phyloP scores from a whole-genome alignment of 805 yeast species.

The Candida chilensis region DNA sequence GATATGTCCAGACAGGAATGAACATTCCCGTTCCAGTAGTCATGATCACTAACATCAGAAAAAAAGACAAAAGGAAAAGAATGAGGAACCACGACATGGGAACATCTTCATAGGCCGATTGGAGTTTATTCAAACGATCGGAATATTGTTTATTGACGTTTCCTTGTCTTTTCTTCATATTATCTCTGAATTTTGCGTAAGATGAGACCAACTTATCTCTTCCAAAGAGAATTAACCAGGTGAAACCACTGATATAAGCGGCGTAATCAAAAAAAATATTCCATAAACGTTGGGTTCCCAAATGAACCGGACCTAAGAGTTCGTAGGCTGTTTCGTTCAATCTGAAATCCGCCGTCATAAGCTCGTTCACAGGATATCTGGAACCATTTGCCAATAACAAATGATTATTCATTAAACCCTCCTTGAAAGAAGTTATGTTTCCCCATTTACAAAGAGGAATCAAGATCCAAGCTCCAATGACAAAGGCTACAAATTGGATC shows the following conservation, averaged over 20 bases:
- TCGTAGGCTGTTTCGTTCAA: slow-evolving; percentile 38
- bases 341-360: slow-evolving; percentile 25
- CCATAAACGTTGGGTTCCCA: slow-evolving; percentile 41
- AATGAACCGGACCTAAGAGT: slow-evolving; percentile 30
- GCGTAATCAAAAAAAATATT: slow-evolving; percentile 45
- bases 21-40: neutral
- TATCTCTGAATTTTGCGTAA: slow-evolving; percentile 7
- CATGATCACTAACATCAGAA: neutral
- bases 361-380: slow-evolving; percentile 28
- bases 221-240: slow-evolving; percentile 33
- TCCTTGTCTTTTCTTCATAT: neutral
- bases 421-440: slow-evolving; percentile 13
- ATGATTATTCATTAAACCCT: slow-evolving; percentile 39
- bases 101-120: slow-evolving; percentile 17
- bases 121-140: slow-evolving; percentile 25
- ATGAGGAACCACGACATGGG: slow-evolving; percentile 21
- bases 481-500: slow-evolving; percentile 37
- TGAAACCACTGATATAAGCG: slow-evolving; percentile 37
- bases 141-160: slow-evolving; percentile 3
- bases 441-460: slow-evolving; percentile 40
- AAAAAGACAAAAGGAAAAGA: slow-evolving; percentile 17
- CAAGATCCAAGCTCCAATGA: slow-evolving; percentile 35
- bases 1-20: slow-evolving; percentile 18
- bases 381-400: slow-evolving; percentile 26
- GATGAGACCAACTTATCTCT: slow-evolving; percentile 13